These are phyloP conservation scores for Globisporangium ultimum DNA, from an alignment of 352 stramenopile genomes.

Conservation along the genomic window DNA sequence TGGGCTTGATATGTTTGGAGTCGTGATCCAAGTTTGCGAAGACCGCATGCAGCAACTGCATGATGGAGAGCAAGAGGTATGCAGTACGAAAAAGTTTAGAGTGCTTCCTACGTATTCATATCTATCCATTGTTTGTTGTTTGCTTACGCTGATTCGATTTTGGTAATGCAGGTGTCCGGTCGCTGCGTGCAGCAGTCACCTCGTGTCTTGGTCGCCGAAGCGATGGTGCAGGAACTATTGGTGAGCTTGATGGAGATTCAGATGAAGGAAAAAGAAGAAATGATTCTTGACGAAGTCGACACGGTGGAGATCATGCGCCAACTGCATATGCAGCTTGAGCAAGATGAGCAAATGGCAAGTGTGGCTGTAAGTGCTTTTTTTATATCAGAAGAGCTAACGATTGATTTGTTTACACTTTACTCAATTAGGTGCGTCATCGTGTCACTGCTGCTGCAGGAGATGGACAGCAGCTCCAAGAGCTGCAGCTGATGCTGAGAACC, in stretches of 20 bases:
- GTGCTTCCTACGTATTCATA: too few relatives aligned
- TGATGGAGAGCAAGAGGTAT: not conserved
- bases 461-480: slow-evolving; percentile 46
- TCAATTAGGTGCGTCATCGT: slow-evolving; percentile 28
- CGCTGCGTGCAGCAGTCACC: slow-evolving; percentile 24
- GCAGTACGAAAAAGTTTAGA: too few relatives aligned
- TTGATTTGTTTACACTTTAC: not conserved
- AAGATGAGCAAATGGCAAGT: slow-evolving; percentile 37
- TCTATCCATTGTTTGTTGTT: too few relatives aligned
- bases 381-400: not conserved
- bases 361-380: not conserved
- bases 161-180: too few relatives aligned
- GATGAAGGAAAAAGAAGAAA: slow-evolving; percentile 49
- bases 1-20: slow-evolving; percentile 34
- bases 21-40: slow-evolving; percentile 53
- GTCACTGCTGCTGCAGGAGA: slow-evolving; percentile 45
- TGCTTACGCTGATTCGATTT: too few relatives aligned
- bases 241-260: slow-evolving; percentile 50
- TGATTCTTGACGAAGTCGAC: slow-evolving; percentile 60
- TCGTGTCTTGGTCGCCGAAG: slow-evolving; percentile 49
- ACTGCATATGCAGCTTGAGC: slow-evolving; percentile 40
- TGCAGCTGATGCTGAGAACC: slow-evolving; percentile 43
- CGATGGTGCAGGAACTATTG: slow-evolving; percentile 65
- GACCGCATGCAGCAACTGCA: slow-evolving; percentile 40
- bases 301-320: slow-evolving; percentile 48